Conservation (phyloP, 1,284 basidiomycete species). For the Peniophora sp. region DNA sequence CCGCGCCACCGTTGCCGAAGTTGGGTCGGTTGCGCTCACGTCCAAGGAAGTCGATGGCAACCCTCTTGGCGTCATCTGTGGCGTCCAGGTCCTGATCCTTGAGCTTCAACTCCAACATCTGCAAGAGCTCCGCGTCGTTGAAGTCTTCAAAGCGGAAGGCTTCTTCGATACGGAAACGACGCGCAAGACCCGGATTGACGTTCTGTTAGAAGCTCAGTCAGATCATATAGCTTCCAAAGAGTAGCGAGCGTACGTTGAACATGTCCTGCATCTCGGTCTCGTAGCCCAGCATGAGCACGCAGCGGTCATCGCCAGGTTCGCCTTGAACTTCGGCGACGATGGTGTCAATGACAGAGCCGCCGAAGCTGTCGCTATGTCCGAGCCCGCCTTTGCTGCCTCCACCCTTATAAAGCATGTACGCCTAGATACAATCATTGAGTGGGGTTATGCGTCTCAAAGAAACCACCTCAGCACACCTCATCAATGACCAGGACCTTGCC, state of each 20-base stretch:
- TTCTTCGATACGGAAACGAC: conserved; percentile 55
- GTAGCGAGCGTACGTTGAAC: conserved; percentile 45
- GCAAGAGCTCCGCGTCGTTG: conserved; percentile 37
- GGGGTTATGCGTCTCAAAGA: not conserved
- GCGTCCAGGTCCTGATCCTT: conserved; percentile 47
- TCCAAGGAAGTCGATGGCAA: conserved; percentile 44
- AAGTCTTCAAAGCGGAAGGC: conserved; percentile 65
- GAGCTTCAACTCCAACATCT: conserved; percentile 49
- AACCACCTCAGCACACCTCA: conserved; percentile 34
- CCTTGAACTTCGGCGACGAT: conserved; percentile 67
- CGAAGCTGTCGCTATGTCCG: conserved; percentile 37
- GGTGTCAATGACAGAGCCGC: conserved; percentile 63
- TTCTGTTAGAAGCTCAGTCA: conserved; percentile 28
- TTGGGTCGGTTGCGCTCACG: conserved; percentile 50
- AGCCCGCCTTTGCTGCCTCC: conserved; percentile 17
- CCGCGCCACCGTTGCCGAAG: conserved; percentile 62
- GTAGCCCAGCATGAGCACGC: conserved; percentile 58
- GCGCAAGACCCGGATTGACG: conserved; percentile 57
- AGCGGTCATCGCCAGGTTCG: conserved; percentile 58
- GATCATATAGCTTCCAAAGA: not conserved
- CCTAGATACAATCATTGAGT: conserved; percentile 29
- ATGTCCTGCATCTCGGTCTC: conserved; percentile 57
- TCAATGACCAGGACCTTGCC: conserved; percentile 65
- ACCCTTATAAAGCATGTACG: conserved; percentile 56
- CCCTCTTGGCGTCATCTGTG: conserved; percentile 43